Evolutionary conservation across 345 rosid species (phyloP).

Genomic region (Hypericum perforatum): DNA sequence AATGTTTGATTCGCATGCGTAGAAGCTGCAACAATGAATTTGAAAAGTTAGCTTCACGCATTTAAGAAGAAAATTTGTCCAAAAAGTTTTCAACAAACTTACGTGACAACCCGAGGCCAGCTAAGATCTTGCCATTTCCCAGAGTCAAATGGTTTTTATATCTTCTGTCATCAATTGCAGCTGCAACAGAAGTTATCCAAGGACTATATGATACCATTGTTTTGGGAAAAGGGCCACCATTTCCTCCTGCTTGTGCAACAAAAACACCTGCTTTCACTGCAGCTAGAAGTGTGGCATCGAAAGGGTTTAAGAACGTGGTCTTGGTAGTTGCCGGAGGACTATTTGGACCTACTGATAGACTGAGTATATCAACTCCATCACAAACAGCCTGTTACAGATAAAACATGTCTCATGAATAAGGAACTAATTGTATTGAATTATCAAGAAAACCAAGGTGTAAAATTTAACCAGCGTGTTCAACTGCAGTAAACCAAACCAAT

Average conservation of each 20-base stretch:
- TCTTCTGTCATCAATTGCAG: slow-evolving; percentile 93
- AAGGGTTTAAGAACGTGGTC: slow-evolving; percentile 85
- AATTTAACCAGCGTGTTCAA: too few relatives aligned
- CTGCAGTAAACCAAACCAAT: too few relatives aligned
- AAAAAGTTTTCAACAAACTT: slow-evolving; percentile 21
- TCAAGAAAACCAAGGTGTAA: too few relatives aligned
- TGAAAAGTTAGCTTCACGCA: slow-evolving; percentile 5
- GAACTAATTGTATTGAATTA: neutral
- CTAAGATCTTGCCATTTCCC: slow-evolving; percentile 76
- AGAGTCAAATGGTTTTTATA: slow-evolving; percentile 81
- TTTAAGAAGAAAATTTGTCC: too few relatives aligned
- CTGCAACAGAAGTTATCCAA: slow-evolving; percentile 93
- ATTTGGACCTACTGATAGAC: slow-evolving; percentile 93
- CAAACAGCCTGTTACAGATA: slow-evolving; percentile 68
- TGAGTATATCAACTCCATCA: slow-evolving; percentile 96
- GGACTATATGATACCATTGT: slow-evolving; percentile 94
- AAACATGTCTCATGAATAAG: slow-evolving; percentile 1
- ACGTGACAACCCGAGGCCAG: slow-evolving; percentile 88
- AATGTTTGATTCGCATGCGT: slow-evolving; percentile 63
- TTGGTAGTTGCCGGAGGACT: slow-evolving; percentile 85
- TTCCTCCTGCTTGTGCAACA: slow-evolving; percentile 97
- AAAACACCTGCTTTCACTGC: slow-evolving; percentile 98
- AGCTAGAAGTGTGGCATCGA: slow-evolving; percentile 88
- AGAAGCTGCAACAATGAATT: slow-evolving; percentile 57
- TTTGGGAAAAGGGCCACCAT: slow-evolving; percentile 96